Evolutionary conservation across 495 filamentous ascomycete genomes (phyloP).

Genomic region (Thermothielavioides terrestris): DNA sequence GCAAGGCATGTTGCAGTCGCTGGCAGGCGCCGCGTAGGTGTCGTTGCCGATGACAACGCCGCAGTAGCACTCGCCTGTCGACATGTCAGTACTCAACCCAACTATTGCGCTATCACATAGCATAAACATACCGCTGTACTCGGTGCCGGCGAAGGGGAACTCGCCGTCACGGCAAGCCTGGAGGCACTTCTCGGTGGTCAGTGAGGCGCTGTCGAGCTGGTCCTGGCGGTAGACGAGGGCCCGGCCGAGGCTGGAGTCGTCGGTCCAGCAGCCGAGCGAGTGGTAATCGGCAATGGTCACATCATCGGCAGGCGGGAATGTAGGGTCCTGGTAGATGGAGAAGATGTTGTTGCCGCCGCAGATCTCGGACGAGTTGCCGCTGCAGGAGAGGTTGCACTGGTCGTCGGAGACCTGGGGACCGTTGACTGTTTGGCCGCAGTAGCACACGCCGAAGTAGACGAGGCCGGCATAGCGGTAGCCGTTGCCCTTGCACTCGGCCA

Average conservation of each 20-base stretch:
- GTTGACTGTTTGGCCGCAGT: slow-evolving; percentile 41
- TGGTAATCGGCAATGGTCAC: slow-evolving; percentile 38
- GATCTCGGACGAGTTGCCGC: slow-evolving; percentile 34
- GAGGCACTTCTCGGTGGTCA: slow-evolving; percentile 42
- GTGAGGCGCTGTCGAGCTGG: slow-evolving; percentile 22
- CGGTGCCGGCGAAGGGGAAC: slow-evolving; percentile 44
- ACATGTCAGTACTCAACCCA: too few species aligned
- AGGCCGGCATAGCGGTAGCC: slow-evolving; percentile 47
- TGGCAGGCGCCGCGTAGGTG: slow-evolving; percentile 30
- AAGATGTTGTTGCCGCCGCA: slow-evolving; percentile 42
- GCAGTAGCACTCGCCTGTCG: slow-evolving; percentile 36
- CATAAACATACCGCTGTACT: slow-evolving; percentile 41
- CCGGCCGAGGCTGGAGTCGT: slow-evolving; percentile 38
- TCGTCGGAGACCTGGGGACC: slow-evolving; percentile 25
- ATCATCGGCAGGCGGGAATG: slow-evolving; percentile 35
- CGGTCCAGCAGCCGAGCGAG: slow-evolving; percentile 49
- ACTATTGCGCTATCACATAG: too few species aligned
- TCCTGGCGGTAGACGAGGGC: slow-evolving; percentile 42
- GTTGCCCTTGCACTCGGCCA: slow-evolving; percentile 48
- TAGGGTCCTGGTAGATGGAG: slow-evolving; percentile 46
- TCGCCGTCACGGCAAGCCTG: slow-evolving; percentile 36
- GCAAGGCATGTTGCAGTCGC: slow-evolving; percentile 39
- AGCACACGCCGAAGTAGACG: slow-evolving; percentile 48
- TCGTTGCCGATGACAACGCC: slow-evolving; percentile 42
- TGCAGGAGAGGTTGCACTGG: slow-evolving; percentile 40